Percentiles rank a stretch among this genome's conserved stretches.
These are phyloP conservation scores for Vanrija pseudolonga DNA, from an alignment of 1,284 basidiomycete genomes.

Conservation along the genomic window DNA sequence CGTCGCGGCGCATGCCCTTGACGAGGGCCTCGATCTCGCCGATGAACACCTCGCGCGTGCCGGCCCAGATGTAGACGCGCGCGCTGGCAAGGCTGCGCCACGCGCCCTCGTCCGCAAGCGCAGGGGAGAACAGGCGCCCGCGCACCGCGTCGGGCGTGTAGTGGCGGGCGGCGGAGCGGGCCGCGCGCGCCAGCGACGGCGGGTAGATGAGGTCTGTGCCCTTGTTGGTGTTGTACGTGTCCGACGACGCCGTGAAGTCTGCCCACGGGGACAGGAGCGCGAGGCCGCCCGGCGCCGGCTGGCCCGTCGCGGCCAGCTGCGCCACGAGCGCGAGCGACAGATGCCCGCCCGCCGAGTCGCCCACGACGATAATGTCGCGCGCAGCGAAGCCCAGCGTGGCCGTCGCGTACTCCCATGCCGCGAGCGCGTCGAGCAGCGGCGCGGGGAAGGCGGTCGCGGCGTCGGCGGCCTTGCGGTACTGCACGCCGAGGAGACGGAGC, in stretches of 20 bases:
- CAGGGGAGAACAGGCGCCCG: slow-evolving; percentile 23
- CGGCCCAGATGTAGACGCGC: slow-evolving; percentile 34
- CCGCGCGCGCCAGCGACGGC: slow-evolving; percentile 1
- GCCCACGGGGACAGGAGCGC: slow-evolving; percentile 58
- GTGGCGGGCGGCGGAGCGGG: slow-evolving; percentile 16
- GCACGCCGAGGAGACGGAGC: slow-evolving; percentile 15
- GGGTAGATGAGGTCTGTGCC: slow-evolving; percentile 12
- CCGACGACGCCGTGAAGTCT: slow-evolving; percentile 49
- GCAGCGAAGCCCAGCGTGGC: slow-evolving; percentile 49
- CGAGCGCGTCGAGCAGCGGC: slow-evolving; percentile 58
- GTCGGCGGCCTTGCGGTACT: slow-evolving; percentile 22
- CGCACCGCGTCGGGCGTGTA: slow-evolving; percentile 7
- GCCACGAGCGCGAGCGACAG: slow-evolving; percentile 53
- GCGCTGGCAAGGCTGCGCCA: slow-evolving; percentile 19
- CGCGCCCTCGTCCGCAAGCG: slow-evolving; percentile 10
- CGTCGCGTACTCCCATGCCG: slow-evolving; percentile 60
- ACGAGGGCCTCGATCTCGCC: slow-evolving; percentile 31
- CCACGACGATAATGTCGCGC: slow-evolving; percentile 58
- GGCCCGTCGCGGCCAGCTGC: slow-evolving; percentile 20
- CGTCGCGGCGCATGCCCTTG: slow-evolving; percentile 30
- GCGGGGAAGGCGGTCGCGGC: slow-evolving; percentile 54
- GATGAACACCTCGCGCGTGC: slow-evolving; percentile 34
- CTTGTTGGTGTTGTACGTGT: slow-evolving; percentile 8
- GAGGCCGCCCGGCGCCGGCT: slow-evolving; percentile 52
- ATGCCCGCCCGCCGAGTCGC: slow-evolving; percentile 66